A percentile compares a stretch with the other conserved stretches of the same genome.
These are phyloP conservation scores for Spinacia oleracea DNA, from an alignment of 179 eudicot genomes.

Conservation along the genomic window DNA sequence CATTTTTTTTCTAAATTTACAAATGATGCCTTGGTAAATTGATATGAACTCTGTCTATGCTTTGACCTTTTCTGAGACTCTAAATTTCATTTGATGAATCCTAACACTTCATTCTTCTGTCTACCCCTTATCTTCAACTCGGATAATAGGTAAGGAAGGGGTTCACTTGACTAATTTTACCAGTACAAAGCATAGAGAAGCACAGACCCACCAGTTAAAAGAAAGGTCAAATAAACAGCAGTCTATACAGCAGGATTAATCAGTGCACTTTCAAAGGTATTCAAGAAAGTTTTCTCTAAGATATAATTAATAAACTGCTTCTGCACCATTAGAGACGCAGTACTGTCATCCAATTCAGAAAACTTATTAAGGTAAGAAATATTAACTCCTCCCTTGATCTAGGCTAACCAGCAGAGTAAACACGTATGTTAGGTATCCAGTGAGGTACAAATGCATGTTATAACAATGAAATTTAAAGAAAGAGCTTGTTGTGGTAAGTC, in stretches of 20 bases:
- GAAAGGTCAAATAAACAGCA: neutral
- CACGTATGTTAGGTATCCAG: too few relatives aligned
- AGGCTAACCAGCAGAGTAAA: constrained; percentile 4
- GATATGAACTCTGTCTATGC: neutral
- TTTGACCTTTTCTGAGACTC: too few relatives aligned
- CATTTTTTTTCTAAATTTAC: neutral
- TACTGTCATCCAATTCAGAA: neutral
- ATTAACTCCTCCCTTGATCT: neutral
- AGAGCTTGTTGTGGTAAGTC: neutral
- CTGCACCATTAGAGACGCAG: neutral
- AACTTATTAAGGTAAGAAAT: neutral
- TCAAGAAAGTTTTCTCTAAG: neutral
- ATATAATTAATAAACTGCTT: neutral
- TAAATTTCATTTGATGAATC: neutral
- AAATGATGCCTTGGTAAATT: neutral
- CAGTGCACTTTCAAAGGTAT: neutral
- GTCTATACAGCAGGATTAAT: neutral
- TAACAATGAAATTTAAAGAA: neutral
- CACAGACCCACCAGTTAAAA: neutral
- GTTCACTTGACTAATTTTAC: neutral
- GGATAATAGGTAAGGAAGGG: neutral
- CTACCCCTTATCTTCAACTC: too few relatives aligned
- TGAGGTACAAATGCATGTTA: too few relatives aligned
- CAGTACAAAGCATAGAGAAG: neutral
- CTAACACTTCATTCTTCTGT: neutral